These are phyloP conservation scores for Lepidium aucheri DNA, from an alignment of 345 rosid species.

Conservation along the genomic window DNA sequence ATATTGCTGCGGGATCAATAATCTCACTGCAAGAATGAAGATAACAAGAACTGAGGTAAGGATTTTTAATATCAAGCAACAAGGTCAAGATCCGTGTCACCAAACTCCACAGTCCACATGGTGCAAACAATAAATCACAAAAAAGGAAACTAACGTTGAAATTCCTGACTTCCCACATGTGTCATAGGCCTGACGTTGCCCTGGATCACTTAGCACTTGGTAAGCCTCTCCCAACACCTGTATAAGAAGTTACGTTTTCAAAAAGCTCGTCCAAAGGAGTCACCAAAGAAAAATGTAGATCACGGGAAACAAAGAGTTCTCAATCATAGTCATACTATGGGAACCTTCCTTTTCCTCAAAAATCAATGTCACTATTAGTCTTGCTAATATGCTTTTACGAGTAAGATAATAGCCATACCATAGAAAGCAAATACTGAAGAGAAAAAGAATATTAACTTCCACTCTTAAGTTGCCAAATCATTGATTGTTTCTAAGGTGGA, in stretches of 20 bases:
- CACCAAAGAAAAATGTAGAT: neutral
- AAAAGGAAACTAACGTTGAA: slow-evolving; percentile 60
- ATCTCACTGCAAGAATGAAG: slow-evolving; percentile 53
- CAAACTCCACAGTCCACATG: neutral
- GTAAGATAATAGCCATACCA: neutral
- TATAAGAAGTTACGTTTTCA: neutral
- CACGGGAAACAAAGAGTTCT: neutral
- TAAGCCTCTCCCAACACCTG: slow-evolving; percentile 97
- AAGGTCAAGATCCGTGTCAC: slow-evolving; percentile 3
- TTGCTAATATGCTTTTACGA: neutral
- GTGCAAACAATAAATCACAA: neutral
- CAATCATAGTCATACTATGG: neutral
- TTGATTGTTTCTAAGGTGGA: neutral
- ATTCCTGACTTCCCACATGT: slow-evolving; percentile 86
- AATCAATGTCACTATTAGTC: neutral
- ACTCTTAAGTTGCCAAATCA: neutral
- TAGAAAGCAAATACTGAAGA: neutral
- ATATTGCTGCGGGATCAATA: slow-evolving; percentile 81
- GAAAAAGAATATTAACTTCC: neutral
- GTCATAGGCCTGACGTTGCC: slow-evolving; percentile 93
- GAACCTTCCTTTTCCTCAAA: neutral
- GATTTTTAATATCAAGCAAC: neutral
- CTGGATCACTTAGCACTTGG: slow-evolving; percentile 89
- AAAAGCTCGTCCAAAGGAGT: slow-evolving; percentile 9
- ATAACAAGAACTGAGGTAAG: neutral